Evolutionary conservation across 345 rosid species (phyloP).

Genomic region (Citrus medica): DNA sequence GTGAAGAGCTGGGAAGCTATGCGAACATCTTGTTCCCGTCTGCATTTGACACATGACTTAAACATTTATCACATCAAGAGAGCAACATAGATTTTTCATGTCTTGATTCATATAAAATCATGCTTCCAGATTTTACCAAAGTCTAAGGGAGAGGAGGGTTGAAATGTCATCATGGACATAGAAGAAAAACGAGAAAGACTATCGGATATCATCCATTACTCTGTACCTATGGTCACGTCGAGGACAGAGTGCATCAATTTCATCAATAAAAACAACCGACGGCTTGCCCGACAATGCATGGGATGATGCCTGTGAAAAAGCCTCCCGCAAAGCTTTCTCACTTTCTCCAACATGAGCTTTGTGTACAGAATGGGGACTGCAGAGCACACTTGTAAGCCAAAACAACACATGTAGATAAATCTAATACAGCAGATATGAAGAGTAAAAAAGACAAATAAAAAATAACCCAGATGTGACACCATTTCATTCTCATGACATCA

Average conservation of each 20-base stretch:
- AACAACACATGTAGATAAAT: background rate
- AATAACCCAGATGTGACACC: background rate
- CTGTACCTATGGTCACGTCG: conserved; percentile 68
- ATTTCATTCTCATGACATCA: background rate
- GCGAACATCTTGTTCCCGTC: conserved; percentile 77
- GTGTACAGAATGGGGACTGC: conserved; percentile 79
- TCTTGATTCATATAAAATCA: background rate
- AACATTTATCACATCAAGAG: background rate
- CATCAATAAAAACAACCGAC: conserved; percentile 82
- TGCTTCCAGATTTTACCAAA: background rate
- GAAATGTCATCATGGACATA: background rate
- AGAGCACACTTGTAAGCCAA: conserved; percentile 13
- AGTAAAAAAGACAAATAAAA: background rate
- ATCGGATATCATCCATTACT: background rate
- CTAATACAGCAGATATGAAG: background rate
- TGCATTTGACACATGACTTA: conserved; percentile 36
- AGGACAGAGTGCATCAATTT: conserved; percentile 86
- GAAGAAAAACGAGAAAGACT: background rate
- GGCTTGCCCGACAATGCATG: conserved; percentile 61
- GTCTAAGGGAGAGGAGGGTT: background rate
- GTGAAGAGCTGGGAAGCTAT: conserved; percentile 68
- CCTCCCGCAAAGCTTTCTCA: conserved; percentile 72
- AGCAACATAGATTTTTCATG: background rate
- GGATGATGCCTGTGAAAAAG: conserved; percentile 72
- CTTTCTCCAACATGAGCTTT: conserved; percentile 87